Base-by-base conservation (phyloP, 2,329 filamentous ascomycete genomes). In the Xylaria sp. region DNA sequence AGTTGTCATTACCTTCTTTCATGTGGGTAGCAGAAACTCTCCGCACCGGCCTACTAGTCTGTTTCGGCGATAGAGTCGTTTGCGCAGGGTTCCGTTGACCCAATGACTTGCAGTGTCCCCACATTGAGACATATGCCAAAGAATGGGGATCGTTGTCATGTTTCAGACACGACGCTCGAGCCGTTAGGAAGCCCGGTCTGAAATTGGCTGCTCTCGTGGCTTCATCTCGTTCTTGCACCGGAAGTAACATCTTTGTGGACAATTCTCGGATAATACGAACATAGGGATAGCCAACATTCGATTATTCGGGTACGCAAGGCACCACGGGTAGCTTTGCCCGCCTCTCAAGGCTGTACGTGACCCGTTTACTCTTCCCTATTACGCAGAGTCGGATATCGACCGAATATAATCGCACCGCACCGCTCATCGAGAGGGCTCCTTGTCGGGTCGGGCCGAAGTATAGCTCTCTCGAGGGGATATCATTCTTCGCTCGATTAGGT, bases 81-180 rank as follows among this genome's bases (percentile, higher is more conserved):
- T 80, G 81, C 80, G 82, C 80, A 79, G 75, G 77, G 78, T 79
- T 76, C 81, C 81, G 81, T 78, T 72, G 74, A 75, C 73, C 76
- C 75, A 74, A 77, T 74, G 63, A 74, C 66, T 69, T 73, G 69
- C 73, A 81, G 73, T 76, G 67, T 72, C 59, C 71, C 56, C 72
- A 69, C 68, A 71, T 63, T 71, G 62, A 72, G 73, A 71, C 67
- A 66, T 65, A 39, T 75, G 63, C 67, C 71, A 73, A 73, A 70
- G 54, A 65, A 65, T 68, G 69, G 69, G 69, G 58, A 72, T 75
- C 63, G 68, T 71, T 67, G 65, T 68, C 64, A 58, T 76, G 73
- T 77, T 76, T 75, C 75, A 75, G 67, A 72, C 65, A 68, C 69
- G 68, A 64, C 39, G 65, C 65, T 69, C 52, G 64, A 57, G 66